Evolutionary conservation across 805 yeast genomes (phyloP).

Genomic region (Candida tammaniensis): DNA sequence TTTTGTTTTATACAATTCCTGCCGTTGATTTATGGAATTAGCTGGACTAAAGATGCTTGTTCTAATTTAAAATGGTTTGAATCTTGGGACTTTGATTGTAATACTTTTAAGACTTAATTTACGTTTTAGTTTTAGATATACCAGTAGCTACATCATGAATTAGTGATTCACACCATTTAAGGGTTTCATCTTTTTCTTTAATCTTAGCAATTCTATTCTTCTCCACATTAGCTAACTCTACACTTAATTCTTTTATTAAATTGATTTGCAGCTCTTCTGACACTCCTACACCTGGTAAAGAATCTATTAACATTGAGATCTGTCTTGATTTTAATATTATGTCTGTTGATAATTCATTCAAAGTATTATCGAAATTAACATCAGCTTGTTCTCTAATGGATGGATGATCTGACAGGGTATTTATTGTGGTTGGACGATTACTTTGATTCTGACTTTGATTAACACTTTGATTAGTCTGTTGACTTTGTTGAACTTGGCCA

Average conservation of each 20-base stretch:
- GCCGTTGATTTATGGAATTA: constrained; percentile 47
- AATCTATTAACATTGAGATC: constrained; percentile 77
- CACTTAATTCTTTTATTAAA: constrained; percentile 59
- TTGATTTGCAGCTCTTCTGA: constrained; percentile 70
- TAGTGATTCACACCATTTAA: constrained; percentile 61
- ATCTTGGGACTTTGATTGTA: constrained; percentile 46
- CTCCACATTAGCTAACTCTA: constrained; percentile 61
- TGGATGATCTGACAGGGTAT: constrained; percentile 14
- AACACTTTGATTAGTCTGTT: constrained; percentile 2
- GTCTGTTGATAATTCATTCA: constrained; percentile 79
- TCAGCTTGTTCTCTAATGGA: constrained; percentile 15
- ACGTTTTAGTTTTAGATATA: constrained; percentile 38
- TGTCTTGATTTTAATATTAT: constrained; percentile 83
- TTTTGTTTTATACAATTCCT: constrained; percentile 24
- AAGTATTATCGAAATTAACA: constrained; percentile 40
- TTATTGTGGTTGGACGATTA: too few relatives aligned
- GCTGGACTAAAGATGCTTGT: constrained; percentile 47
- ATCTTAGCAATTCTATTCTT: constrained; percentile 54
- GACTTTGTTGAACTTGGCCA: constrained; percentile 21
- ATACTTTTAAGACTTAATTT: constrained; percentile 15
- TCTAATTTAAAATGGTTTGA: constrained; percentile 28
- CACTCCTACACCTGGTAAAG: constrained; percentile 90
- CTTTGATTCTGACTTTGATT: too few relatives aligned
- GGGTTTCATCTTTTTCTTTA: constrained; percentile 59
- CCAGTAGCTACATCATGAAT: constrained; percentile 61